Percentiles rank a stretch among this genome's conserved stretches.
phyloP scores from a whole-genome alignment of 1,284 basidiomycete species.

The Abortiporus biennis region DNA sequence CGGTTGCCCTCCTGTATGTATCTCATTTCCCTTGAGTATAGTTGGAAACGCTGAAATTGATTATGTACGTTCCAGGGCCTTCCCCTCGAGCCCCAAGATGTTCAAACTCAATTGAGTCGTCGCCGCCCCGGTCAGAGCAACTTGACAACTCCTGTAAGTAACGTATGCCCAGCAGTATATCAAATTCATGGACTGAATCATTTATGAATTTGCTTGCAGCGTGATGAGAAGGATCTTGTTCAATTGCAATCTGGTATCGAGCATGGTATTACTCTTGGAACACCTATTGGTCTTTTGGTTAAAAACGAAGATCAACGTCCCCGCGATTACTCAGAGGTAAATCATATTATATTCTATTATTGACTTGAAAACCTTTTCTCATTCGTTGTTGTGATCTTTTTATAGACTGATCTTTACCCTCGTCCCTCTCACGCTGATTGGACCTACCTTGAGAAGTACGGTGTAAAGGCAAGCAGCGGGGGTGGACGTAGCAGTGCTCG shows the following conservation, averaged over 20 bases:
- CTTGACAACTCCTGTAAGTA: constrained; percentile 88
- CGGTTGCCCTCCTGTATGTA: constrained; percentile 86
- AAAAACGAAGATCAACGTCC: constrained; percentile 98
- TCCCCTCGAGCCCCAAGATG: constrained; percentile 73
- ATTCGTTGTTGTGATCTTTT: neutral
- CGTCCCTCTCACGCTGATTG: constrained; percentile 98
- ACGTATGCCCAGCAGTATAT: neutral
- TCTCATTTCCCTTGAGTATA: neutral
- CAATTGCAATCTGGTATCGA: constrained; percentile 94
- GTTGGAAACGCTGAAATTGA: neutral
- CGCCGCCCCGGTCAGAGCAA: constrained; percentile 94
- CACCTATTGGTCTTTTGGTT: constrained; percentile 93
- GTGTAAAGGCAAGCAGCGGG: constrained; percentile 94
- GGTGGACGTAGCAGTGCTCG: constrained; percentile 93
- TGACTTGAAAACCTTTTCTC: neutral
- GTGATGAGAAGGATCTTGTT: constrained; percentile 96
- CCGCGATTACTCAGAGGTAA: constrained; percentile 88
- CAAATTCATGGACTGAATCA: too few relatives aligned
- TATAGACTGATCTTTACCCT: constrained; percentile 86
- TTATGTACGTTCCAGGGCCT: constrained; percentile 57
- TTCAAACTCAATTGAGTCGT: constrained; percentile 90
- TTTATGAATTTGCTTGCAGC: too few relatives aligned
- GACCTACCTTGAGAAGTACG: constrained; percentile 98
- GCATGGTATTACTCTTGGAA: constrained; percentile 92
- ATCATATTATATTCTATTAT: neutral